Conservation (phyloP, 495 filamentous ascomycete species). For the Pyronema domesticum region DNA sequence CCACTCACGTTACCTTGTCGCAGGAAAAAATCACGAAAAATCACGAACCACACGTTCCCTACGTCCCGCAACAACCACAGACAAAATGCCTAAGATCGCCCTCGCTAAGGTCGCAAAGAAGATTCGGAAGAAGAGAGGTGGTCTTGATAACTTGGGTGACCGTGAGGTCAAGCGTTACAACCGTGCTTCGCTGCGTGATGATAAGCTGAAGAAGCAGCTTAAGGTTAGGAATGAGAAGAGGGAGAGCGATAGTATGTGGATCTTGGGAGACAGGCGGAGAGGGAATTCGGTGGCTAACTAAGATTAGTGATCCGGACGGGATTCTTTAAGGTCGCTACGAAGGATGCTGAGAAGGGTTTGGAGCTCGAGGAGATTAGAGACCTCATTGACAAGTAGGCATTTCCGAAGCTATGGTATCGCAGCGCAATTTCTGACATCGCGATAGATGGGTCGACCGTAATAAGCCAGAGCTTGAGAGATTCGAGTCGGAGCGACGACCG, state of each 20-base stretch:
- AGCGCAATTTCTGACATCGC: not conserved
- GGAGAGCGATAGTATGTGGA: constrained; percentile 12
- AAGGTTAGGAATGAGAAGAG: constrained; percentile 8
- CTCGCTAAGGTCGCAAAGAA: constrained; percentile 21
- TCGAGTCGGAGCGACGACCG: constrained; percentile 59
- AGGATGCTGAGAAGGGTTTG: constrained; percentile 13
- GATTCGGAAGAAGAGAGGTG: constrained; percentile 19
- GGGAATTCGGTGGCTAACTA: not conserved
- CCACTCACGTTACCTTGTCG: no score
- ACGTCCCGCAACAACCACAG: not conserved
- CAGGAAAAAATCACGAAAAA: not conserved
- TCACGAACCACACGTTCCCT: not conserved
- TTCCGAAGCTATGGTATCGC: not conserved
- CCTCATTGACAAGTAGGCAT: constrained; percentile 13
- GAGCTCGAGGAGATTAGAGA: constrained; percentile 6
- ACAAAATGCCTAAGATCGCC: constrained; percentile 10
- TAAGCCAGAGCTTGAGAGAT: constrained; percentile 51
- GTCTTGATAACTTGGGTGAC: constrained; percentile 14
- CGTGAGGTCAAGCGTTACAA: constrained; percentile 21
- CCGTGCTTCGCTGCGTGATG: constrained; percentile 18
- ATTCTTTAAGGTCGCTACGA: constrained; percentile 20
- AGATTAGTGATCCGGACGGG: constrained; percentile 17
- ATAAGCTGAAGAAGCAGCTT: constrained; percentile 12
- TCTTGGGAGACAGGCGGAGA: not conserved
- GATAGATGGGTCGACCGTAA: constrained; percentile 58